Evolutionary conservation across 129 eudicot species (phyloP), one percentile per base, ranked within the genome.

Genomic region (Tanacetum coccineum): DNA sequence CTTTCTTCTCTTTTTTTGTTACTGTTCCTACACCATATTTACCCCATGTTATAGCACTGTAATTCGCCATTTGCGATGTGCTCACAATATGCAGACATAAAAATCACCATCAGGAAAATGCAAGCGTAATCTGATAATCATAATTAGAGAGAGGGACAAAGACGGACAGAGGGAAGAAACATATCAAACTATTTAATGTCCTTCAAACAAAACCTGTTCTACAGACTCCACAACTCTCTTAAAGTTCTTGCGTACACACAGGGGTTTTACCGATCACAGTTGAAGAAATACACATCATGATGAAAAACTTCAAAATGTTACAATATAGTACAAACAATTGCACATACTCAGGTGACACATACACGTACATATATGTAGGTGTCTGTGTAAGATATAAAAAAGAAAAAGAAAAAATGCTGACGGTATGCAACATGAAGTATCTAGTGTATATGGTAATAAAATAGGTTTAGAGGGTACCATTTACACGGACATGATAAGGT

Each of bases 401-500:
- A 17, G 42, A 19, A 6, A 14, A 19, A 63, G 25, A n/a, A 20
- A 14, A 65, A 46, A 53, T 11, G 69, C 18, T 18, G 40, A n/a
- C 69, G 1, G 44, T 36, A 57, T 45, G 67, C 53, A 57, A 57
- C 62, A 60, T 49, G 55, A 75, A 75, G 49, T 9, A 45, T 60
- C 59, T 22, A 70, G 55, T 19, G 19, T 25, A 57, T 42, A 8
- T 26, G 36, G 13, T 50, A 30, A 39, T 26, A 70, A 4, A 70
- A 18, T 12, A 14, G 15, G 11, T 47, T 76, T 61, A 76, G 65
- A 76, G 75, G 63, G 90, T 80, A 51, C 98, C 98, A 74, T 70
- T 82, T 39, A 93, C 95, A 26, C 83, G 89, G 44, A 93, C 85
- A 72, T 86, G 96, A 73, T 84, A 89, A 4, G 98, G 98, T 6